Percentiles rank a stretch among this genome's conserved stretches.
Conservation (phyloP, 2,329 filamentous ascomycete species). For the Aspergillus sp. region DNA sequence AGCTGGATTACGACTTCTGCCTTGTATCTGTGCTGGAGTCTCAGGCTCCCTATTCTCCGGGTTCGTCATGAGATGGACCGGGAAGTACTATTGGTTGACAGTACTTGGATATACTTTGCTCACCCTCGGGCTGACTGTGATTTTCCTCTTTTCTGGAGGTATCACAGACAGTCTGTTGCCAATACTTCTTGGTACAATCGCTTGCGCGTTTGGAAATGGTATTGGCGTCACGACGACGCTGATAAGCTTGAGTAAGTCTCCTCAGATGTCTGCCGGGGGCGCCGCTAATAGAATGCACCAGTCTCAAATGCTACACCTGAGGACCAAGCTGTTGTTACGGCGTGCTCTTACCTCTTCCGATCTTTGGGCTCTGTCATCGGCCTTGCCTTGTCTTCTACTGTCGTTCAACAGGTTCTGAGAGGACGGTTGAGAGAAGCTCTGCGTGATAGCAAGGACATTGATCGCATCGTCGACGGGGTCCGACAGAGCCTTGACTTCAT, state of each 20-base stretch:
- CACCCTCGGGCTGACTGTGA: slow-evolving; percentile 57
- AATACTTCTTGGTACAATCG: slow-evolving; percentile 62
- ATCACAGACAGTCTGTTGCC: slow-evolving; percentile 54
- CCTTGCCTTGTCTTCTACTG: slow-evolving; percentile 70
- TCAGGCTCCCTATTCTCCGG: slow-evolving; percentile 68
- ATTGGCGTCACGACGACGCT: slow-evolving; percentile 72
- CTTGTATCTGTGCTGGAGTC: slow-evolving; percentile 66
- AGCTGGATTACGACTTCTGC: slow-evolving; percentile 69
- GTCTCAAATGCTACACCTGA: slow-evolving; percentile 69
- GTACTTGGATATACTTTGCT: slow-evolving; percentile 60
- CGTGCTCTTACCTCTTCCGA: slow-evolving; percentile 80
- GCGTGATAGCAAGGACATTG: slow-evolving; percentile 61
- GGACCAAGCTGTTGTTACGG: slow-evolving; percentile 76
- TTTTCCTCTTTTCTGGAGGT: slow-evolving; percentile 63
- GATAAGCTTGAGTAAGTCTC: slow-evolving; percentile 63
- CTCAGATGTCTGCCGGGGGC: neutral
- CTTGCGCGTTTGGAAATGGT: slow-evolving; percentile 60
- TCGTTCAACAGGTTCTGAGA: slow-evolving; percentile 71
- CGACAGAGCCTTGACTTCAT: slow-evolving; percentile 73
- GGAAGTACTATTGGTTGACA: slow-evolving; percentile 73
- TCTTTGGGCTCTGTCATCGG: slow-evolving; percentile 70
- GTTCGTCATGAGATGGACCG: slow-evolving; percentile 70
- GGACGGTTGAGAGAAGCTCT: slow-evolving; percentile 59
- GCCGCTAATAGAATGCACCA: slow-evolving; percentile 25
- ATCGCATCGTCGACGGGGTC: slow-evolving; percentile 70